Evolutionary conservation across 2,329 filamentous ascomycete species (phyloP), one percentile per base, ranked within the genome.

Genomic region (Samsoniella hepiali): DNA sequence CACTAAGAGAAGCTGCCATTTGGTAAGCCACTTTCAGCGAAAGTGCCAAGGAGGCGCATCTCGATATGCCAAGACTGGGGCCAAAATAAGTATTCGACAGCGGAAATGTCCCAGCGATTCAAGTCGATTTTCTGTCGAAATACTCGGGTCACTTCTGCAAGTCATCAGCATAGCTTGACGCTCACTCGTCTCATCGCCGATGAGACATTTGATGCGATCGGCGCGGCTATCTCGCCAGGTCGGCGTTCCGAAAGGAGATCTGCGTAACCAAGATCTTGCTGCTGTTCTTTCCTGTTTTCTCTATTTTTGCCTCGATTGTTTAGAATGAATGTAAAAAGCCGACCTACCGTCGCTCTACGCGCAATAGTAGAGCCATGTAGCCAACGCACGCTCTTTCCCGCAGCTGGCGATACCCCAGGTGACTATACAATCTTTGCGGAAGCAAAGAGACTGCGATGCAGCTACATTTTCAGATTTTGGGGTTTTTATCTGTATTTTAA

Each of bases 171-270:
- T 5, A 22, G n/a, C 22, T 22, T 22, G 22, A 22, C 22, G 22
- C 22, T 22, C 2, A 8, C 27, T 36, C 22, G 17, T 10, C 32
- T n/a, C 17, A 32, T 27, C 17, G 9, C 7, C 38, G 9, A 11
- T 40, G 57, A 59, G 45, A 34, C 44, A 59, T 10, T 15, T 27
- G 55, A 59, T 59, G 45, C 17, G 45, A 59, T 59, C 34, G 45
- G 44, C 57, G 22, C 57, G 32, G 45, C n/a, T 31, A 51, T 59
- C 45, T 59, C 36, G 22, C 45, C 57, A 29, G 22, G 15, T n/a
- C 13, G 2, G 36, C 22, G 7, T 22, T 44, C 38, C 22, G 51
- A 17, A 44, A 29, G 3, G 3, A 27, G 42, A 49, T 58, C 42
- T 47, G 42, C 56, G n/a, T 11, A 40, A 40, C 22, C 22, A 3